Conservation (phyloP, 2,329 filamentous ascomycete genomes). For the Colletotrichum endophyticum region DNA sequence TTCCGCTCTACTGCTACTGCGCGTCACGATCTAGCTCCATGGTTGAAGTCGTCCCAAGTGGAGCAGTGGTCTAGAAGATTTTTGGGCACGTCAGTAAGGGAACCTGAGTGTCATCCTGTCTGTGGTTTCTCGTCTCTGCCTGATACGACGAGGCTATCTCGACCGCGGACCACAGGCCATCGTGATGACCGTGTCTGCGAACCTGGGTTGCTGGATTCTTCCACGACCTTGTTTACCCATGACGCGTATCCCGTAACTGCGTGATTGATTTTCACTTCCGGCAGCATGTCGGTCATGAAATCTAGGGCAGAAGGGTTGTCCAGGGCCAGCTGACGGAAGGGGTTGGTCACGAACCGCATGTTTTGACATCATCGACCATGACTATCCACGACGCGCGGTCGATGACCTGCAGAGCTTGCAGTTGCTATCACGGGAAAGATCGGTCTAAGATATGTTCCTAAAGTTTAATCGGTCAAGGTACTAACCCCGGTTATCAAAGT, state of each 20-base stretch:
- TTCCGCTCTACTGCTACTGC: not conserved
- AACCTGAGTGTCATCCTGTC: not conserved
- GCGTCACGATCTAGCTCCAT: not conserved
- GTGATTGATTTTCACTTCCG: not conserved
- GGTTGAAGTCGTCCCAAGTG: not conserved
- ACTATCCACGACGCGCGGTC: not conserved
- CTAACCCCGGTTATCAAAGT: not conserved
- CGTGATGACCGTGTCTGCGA: not conserved
- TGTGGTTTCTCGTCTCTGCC: not conserved
- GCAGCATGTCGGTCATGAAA: not conserved
- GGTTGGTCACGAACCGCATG: not conserved
- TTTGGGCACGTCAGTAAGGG: not conserved
- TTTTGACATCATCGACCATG: not conserved
- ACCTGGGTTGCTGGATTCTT: not conserved
- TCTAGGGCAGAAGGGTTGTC: not conserved
- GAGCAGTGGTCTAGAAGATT: not conserved
- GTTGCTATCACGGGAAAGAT: not conserved
- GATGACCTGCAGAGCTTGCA: not conserved
- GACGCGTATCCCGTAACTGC: not conserved
- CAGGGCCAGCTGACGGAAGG: not conserved
- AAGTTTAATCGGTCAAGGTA: not conserved
- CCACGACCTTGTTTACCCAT: not conserved
- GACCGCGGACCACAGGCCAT: not conserved
- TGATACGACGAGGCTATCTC: not conserved
- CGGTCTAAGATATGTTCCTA: not conserved